Base-by-base conservation (phyloP, 2,329 filamentous ascomycete genomes). In the Aspergillus hiratsukae region DNA sequence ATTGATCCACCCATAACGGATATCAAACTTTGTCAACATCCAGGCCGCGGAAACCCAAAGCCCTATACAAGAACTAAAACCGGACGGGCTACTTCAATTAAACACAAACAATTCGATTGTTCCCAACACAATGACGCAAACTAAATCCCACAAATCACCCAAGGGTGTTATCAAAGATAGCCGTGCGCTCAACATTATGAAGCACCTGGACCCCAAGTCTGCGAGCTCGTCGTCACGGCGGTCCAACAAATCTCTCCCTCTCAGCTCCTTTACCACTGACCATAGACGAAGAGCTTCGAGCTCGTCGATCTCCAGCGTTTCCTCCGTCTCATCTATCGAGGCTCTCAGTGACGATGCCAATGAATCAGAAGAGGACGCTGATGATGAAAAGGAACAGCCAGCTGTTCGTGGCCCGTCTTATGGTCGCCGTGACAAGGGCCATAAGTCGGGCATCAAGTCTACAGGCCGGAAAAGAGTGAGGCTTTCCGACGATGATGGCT, bases 311-410 rank as follows among this genome's bases (percentile, higher is more conserved):
- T 75, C 72, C 6, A 73, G 69, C 51, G 70, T 75, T 11, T 74
- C 71, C 3, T 72, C 70, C 0, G 66, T 74, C 21, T 73, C 72
- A 1, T 72, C 69, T 3, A 63, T 74, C 3, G 67, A 66, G 21
- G 72, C 72, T 6, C 52, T 72, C 29, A 73, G 71, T 48, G 71
- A 73, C 40, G 71, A 72, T n/a, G 67, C 61, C 25, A 70, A 73
- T 50, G 70, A 70, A 25, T 71, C 71, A 8, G 75, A 75, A 51
- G 72, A 72, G 48, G 70, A 72, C 61, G 72, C 72, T 14, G 75
- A 76, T 50, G 75, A 78, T 55, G 74, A 77, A 60, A 70, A 76
- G 54, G 75, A 77, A 54, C 66, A 70, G 59, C 73, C 75, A 58
- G 72, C 71, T 61, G 70, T 67, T 50, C 67, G 69, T 56, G 69